phyloP scores from a whole-genome alignment of 257 asterid genomes.

The Haberlea rhodopensis region DNA sequence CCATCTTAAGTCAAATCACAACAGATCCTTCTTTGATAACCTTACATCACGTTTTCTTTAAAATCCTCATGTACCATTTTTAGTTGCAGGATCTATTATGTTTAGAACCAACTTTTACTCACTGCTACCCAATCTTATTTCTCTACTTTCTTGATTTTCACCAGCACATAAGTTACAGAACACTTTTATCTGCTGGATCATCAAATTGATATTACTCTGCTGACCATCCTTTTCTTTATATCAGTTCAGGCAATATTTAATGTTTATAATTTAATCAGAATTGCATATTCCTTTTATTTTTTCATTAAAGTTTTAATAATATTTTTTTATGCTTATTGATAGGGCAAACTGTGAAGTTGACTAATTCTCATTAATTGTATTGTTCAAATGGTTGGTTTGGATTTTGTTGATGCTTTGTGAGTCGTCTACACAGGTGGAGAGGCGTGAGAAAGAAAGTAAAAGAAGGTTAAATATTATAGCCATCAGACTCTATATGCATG shows the following conservation, averaged over 20 bases:
- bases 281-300: slow-evolving; percentile 6
- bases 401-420: slow-evolving; percentile 31
- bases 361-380: slow-evolving; percentile 15
- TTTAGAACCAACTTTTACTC: slow-evolving; percentile 1
- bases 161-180: neutral
- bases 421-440: slow-evolving; percentile 69
- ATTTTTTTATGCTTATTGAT: slow-evolving; percentile 13
- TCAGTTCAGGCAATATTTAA: slow-evolving; percentile 15
- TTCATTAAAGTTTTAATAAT: neutral
- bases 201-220: slow-evolving; percentile 10
- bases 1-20: neutral
- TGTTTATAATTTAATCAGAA: neutral
- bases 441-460: slow-evolving; percentile 79
- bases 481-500: slow-evolving; percentile 77
- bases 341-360: slow-evolving; percentile 14
- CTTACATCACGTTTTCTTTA: neutral
- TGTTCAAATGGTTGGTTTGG: slow-evolving; percentile 18
- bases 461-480: slow-evolving; percentile 62
- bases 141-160: slow-evolving; percentile 2
- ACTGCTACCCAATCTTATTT: neutral
- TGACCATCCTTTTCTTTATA: slow-evolving; percentile 9
- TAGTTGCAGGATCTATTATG: slow-evolving; percentile 9
- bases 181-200: slow-evolving; percentile 5
- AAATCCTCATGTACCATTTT: neutral
- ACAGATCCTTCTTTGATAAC: neutral